A percentile compares a stretch with the other conserved stretches of the same genome.
phyloP scores from a whole-genome alignment of 164 flowering plant species.

The Berberis thunbergii region DNA sequence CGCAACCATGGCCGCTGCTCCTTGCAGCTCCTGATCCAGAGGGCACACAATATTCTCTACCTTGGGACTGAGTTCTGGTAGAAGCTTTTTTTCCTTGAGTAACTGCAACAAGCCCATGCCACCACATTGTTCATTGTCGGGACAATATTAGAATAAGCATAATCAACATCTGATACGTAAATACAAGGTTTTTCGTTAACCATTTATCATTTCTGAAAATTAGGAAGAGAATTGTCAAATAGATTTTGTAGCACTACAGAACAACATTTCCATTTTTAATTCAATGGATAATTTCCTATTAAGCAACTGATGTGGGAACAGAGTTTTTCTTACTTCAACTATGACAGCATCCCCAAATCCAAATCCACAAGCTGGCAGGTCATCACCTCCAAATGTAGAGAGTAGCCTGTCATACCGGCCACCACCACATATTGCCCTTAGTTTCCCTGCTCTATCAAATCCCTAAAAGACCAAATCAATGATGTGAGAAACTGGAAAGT shows the following conservation, averaged over 20 bases:
- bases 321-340: constrained; percentile 51
- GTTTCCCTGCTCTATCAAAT: constrained; percentile 78
- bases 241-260: too few species aligned
- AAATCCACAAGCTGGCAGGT: constrained; percentile 91
- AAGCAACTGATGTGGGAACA: too few species aligned
- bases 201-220: too few species aligned
- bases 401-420: constrained; percentile 81
- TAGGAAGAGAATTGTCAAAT: too few species aligned
- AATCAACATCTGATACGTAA: too few species aligned
- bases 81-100: constrained; percentile 74
- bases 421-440: constrained; percentile 95
- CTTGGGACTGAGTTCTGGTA: constrained; percentile 54
- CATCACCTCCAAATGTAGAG: constrained; percentile 91
- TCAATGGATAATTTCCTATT: too few species aligned
- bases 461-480: constrained; percentile 29
- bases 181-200: too few species aligned
- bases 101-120: constrained; percentile 29
- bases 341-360: constrained; percentile 99
- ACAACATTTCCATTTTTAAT: too few species aligned
- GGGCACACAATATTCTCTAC: constrained; percentile 84
- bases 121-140: neutral
- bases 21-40: constrained; percentile 66
- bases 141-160: too few species aligned
- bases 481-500: neutral
- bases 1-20: constrained; percentile 68